Percentiles rank a stretch among this genome's conserved stretches.
These are phyloP conservation scores for Blastocystis sp. DNA, from an alignment of 352 stramenopile species.

Conservation along the genomic window DNA sequence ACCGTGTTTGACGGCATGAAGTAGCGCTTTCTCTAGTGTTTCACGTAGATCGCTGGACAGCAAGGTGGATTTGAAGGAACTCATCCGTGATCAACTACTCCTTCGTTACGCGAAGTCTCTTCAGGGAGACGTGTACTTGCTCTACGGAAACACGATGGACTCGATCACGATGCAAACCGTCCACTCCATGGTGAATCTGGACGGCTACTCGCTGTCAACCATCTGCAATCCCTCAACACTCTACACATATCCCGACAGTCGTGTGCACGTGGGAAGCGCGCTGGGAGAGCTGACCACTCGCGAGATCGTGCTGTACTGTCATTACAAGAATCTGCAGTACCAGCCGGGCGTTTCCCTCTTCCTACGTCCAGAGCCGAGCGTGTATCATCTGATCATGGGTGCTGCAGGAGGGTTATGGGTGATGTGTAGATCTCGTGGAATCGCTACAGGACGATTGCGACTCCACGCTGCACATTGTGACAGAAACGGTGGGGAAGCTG, in stretches of 20 bases:
- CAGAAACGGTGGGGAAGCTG: slow-evolving; percentile 45
- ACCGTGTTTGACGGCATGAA: slow-evolving; percentile 33
- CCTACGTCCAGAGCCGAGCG: not conserved
- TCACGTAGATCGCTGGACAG: slow-evolving; percentile 42
- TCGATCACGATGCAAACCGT: slow-evolving; percentile 21
- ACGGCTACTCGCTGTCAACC: not conserved
- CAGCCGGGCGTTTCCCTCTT: not conserved
- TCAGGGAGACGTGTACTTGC: not conserved
- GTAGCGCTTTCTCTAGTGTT: not conserved
- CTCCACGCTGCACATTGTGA: slow-evolving; percentile 70
- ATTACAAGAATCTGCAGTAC: slow-evolving; percentile 21
- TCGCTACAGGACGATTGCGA: slow-evolving; percentile 56
- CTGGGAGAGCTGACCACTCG: slow-evolving; percentile 31
- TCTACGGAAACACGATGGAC: slow-evolving; percentile 63
- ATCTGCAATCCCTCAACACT: not conserved
- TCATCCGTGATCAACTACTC: slow-evolving; percentile 1
- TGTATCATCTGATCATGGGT: slow-evolving; percentile 15
- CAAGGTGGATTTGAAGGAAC: slow-evolving; percentile 40
- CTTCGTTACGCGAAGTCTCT: not conserved
- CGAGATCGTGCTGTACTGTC: slow-evolving; percentile 38
- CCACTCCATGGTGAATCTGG: slow-evolving; percentile 8
- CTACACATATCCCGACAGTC: not conserved
- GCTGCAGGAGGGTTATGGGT: no score
- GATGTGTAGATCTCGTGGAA: slow-evolving; percentile 10
- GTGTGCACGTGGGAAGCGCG: not conserved